phyloP scores from a whole-genome alignment of 2,329 filamentous ascomycete species.

The Talaromyces sp. region DNA sequence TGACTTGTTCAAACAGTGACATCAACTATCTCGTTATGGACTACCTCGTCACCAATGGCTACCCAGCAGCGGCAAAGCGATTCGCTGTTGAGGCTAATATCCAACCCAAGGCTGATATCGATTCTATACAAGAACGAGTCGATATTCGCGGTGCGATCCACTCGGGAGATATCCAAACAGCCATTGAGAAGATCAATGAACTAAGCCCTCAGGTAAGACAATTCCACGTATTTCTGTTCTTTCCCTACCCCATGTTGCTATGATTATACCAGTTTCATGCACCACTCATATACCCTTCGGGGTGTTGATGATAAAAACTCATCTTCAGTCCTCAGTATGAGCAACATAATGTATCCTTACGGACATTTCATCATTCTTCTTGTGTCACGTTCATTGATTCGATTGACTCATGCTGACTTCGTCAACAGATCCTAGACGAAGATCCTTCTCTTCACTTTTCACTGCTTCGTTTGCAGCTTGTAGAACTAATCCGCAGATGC shows the following conservation, averaged over 20 bases:
- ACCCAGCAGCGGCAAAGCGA: conserved; percentile 85
- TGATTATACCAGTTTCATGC: conserved; percentile 99
- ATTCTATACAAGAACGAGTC: conserved; percentile 74
- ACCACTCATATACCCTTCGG: conserved; percentile 95
- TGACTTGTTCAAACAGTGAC: conserved; percentile 61
- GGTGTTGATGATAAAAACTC: conserved; percentile 81
- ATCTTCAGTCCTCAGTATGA: conserved; percentile 89
- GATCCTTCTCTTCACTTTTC: conserved; percentile 84
- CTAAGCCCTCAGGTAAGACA: conserved; percentile 80
- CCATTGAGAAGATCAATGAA: conserved; percentile 85
- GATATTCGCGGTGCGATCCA: conserved; percentile 84
- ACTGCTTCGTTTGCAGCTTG: conserved; percentile 82
- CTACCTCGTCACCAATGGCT: conserved; percentile 94
- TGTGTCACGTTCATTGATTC: conserved; percentile 2
- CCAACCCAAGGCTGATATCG: conserved; percentile 66
- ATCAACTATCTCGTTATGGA: conserved; percentile 95
- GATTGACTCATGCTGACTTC: not conserved
- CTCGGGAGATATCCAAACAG: conserved; percentile 77
- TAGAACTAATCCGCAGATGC: conserved; percentile 84
- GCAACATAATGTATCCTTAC: conserved; percentile 39
- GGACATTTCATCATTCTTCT: not conserved
- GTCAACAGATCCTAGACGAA: conserved; percentile 74
- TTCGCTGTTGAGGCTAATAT: conserved; percentile 95
- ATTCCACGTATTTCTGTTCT: conserved; percentile 7
- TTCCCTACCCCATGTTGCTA: conserved; percentile 50